phyloP scores from a whole-genome alignment of 73 alveolate genomes.

The Halteria grandinella region DNA sequence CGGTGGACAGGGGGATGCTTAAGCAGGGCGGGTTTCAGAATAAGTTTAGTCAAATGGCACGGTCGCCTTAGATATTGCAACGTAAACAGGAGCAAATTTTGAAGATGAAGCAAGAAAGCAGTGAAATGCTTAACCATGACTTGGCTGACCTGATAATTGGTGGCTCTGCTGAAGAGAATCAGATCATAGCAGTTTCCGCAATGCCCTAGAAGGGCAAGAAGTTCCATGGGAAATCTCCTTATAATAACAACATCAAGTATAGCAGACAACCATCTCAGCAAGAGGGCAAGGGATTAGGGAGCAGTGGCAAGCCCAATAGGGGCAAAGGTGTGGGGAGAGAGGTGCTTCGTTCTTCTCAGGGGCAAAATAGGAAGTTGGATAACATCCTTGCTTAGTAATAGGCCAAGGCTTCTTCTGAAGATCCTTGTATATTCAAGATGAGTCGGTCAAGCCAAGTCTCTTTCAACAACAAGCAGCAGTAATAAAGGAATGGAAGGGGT shows the following conservation, averaged over 20 bases:
- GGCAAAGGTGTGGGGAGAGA: conserved; percentile 25
- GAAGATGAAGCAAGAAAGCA: neutral
- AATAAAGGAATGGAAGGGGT: conserved; percentile 1
- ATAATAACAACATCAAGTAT: neutral
- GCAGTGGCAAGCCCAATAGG: neutral
- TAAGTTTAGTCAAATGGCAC: conserved; percentile 41
- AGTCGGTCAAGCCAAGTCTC: conserved; percentile 17
- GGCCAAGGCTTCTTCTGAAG: conserved; percentile 13
- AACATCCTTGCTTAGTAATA: too few species aligned
- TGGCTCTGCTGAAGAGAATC: conserved; percentile 5
- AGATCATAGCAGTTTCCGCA: neutral
- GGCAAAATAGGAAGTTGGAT: conserved; percentile 22
- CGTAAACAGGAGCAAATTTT: conserved; percentile 28
- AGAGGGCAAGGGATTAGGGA: neutral
- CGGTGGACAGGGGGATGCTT: conserved; percentile 30
- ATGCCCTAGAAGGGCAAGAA: neutral
- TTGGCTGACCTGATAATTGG: conserved; percentile 25
- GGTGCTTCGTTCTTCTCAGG: conserved; percentile 12
- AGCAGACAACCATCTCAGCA: conserved; percentile 13
- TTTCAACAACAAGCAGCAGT: neutral
- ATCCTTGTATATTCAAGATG: too few species aligned
- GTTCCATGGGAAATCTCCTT: neutral
- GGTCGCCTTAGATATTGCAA: conserved; percentile 18
- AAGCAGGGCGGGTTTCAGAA: conserved; percentile 25
- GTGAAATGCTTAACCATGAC: neutral